Evolutionary conservation across 805 yeast species (phyloP), one percentile per base, ranked within the genome.

Genomic region (Ogataea trehalophila): DNA sequence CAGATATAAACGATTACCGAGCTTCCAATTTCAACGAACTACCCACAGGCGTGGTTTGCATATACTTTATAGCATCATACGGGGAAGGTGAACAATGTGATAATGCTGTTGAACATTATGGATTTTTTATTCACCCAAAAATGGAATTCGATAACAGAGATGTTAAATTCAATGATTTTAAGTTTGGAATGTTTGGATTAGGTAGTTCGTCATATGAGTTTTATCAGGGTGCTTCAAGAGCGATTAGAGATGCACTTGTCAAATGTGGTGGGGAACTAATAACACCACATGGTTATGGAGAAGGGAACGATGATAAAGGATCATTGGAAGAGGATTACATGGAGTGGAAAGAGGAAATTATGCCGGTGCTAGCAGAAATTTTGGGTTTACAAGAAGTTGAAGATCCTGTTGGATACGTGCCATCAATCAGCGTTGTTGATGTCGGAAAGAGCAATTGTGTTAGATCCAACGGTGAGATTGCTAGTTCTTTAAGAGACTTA

Each of bases 11-110:
- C 39, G 85, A 84, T 57, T 87, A 81, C 61, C 94, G 85, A 54
- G 80, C 74, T 57, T 90, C 85, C 33, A 76, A 78, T 54, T 70
- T 88, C 46, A 80, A 79, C 57, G 78, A 77, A 38, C 62, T 87
- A 50, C 76, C 81, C 15, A 68, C 68, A 13, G 75, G 76, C 48
- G 35, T 26, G 6, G 18, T 57, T 2, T 63, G 68, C 29, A 66
- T 75, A 44, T 82, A 91, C 59, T 76, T 91, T 59, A 71, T 92
- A 62, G 89, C 97, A 26, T 86, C 97, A 7, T 90, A 91, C 60
- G 98, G 98, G 52, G 97, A 92, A 67, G 98, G 98, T 60, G 98
- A 92, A 63, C 95, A 95, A 54, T 91, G 98, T 31, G 97, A 91
- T 63, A 87, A 87, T 58, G 92, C 95, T 4, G 74, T 78, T 29